Evolutionary conservation across 305 asterid species (phyloP).

Genomic region (Solanum hybrid): DNA sequence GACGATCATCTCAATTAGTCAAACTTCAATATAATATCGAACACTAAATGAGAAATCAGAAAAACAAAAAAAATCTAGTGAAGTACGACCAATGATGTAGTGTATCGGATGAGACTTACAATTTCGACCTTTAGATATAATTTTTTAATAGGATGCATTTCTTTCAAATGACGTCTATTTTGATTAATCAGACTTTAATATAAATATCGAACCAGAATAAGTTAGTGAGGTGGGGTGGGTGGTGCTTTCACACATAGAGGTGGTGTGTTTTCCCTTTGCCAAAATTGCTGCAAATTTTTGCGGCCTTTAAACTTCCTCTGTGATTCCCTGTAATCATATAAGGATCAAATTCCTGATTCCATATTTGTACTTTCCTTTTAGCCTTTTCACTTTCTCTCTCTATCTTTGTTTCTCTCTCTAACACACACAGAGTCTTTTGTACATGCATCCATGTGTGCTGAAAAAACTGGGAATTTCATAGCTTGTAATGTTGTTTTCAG

Average conservation of each 20-base stretch:
- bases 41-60: neutral
- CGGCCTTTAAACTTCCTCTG: slow-evolving; percentile 15
- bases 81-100: neutral
- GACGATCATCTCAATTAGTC: neutral
- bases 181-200: too few relatives aligned
- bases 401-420: neutral
- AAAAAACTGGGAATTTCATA: neutral
- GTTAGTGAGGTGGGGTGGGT: neutral
- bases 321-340: slow-evolving; percentile 2
- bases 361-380: neutral
- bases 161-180: too few relatives aligned
- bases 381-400: neutral
- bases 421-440: neutral
- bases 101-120: accelerated
- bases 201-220: neutral
- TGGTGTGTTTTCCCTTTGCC: neutral
- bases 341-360: neutral
- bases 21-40: too few relatives aligned
- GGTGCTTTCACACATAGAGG: neutral
- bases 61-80: neutral
- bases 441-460: neutral
- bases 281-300: slow-evolving; percentile 13
- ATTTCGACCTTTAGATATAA: neutral
- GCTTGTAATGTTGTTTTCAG: neutral
- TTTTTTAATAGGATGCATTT: too few relatives aligned